phyloP scores from a whole-genome alignment of 225 moss, liverwort and hornwort genomes.

The Lunularia cruciata region DNA sequence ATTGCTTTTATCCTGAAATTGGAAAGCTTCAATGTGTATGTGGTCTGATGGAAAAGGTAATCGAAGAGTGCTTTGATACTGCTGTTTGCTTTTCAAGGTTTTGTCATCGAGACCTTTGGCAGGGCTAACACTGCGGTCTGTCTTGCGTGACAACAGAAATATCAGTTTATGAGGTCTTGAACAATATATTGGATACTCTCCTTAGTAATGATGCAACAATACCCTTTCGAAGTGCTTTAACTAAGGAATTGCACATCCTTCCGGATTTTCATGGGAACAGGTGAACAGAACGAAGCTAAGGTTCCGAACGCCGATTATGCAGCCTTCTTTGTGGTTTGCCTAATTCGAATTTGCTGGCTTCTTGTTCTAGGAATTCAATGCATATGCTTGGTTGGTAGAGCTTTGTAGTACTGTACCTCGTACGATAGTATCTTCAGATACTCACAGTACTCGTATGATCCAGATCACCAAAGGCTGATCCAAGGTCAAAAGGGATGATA shows the following conservation, averaged over 20 bases:
- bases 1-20: no score
- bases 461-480: slow-evolving; percentile 91
- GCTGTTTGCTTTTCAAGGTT: no score
- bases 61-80: no score
- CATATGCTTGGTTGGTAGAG: no score
- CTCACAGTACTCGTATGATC: not conserved
- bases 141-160: slow-evolving; percentile 52
- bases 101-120: no score
- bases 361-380: no score
- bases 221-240: slow-evolving; percentile 74
- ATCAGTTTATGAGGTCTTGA: slow-evolving; percentile 85
- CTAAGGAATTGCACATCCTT: slow-evolving; percentile 80
- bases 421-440: no score
- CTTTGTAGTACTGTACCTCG: no score
- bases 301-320: no score
- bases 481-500: slow-evolving; percentile 73
- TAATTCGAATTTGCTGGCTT: no score
- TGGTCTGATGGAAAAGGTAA: no score
- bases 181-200: slow-evolving; percentile 73
- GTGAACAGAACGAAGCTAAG: slow-evolving; percentile 34
- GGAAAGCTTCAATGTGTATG: no score
- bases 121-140: not conserved
- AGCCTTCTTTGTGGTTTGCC: not conserved
- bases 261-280: slow-evolving; percentile 99
- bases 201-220: slow-evolving; percentile 46